phyloP scores from a whole-genome alignment of 1,284 basidiomycete species.

The Lentinula novae-zelandiae region DNA sequence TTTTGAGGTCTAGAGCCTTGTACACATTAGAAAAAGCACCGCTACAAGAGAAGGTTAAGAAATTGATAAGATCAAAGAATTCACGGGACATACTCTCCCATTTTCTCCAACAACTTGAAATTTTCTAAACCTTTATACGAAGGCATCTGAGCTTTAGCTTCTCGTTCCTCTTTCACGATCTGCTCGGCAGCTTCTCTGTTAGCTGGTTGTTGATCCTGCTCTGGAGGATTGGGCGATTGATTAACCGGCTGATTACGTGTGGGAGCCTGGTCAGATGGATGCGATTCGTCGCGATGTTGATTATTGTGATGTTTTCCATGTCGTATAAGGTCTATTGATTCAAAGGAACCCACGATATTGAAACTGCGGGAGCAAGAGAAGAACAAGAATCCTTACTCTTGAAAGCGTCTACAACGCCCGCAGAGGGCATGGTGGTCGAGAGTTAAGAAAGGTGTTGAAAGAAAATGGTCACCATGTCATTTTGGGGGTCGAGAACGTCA shows the following conservation, averaged over 20 bases:
- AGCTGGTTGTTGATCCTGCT: slow-evolving; percentile 20
- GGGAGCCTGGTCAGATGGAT: slow-evolving; percentile 24
- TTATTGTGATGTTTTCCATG: slow-evolving; percentile 77
- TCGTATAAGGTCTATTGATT: slow-evolving; percentile 74
- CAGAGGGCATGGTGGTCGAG: slow-evolving; percentile 34
- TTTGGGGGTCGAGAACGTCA: not conserved
- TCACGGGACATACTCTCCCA: slow-evolving; percentile 80
- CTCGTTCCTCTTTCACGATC: slow-evolving; percentile 77
- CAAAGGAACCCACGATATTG: slow-evolving; percentile 15
- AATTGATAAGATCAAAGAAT: slow-evolving; percentile 13
- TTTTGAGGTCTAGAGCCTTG: slow-evolving; percentile 81
- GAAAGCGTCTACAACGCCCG: slow-evolving; percentile 64
- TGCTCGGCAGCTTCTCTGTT: slow-evolving; percentile 62
- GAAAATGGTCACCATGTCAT: not conserved
- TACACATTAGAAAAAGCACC: slow-evolving; percentile 99
- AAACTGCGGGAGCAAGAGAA: slow-evolving; percentile 8
- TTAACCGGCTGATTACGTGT: slow-evolving; percentile 25
- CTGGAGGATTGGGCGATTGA: slow-evolving; percentile 30
- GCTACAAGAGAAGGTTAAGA: slow-evolving; percentile 33
- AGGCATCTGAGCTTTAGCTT: slow-evolving; percentile 77
- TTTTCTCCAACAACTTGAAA: slow-evolving; percentile 83
- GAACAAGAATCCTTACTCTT: slow-evolving; percentile 50
- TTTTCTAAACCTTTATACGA: slow-evolving; percentile 81
- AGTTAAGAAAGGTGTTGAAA: slow-evolving; percentile 5
- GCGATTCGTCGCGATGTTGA: slow-evolving; percentile 32